phyloP scores from a whole-genome alignment of 768 basidiomycete species.

The Pleurotus cornucopiae region DNA sequence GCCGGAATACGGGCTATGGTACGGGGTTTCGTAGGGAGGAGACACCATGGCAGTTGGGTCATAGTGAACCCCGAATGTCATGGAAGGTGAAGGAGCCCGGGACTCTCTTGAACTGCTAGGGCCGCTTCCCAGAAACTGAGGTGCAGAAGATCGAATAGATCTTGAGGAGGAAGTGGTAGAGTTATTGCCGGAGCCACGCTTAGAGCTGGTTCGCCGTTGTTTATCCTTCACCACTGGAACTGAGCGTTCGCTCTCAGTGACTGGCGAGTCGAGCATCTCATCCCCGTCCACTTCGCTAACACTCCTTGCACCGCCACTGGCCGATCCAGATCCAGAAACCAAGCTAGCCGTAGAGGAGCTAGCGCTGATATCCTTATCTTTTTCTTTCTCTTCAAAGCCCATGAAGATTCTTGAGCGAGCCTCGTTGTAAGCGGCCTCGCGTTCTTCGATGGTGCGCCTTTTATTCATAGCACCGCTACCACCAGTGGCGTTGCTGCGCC shows the following conservation, averaged over 20 bases:
- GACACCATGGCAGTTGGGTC: constrained; percentile 43
- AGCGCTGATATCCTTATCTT: constrained; percentile 69
- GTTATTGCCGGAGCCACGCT: constrained; percentile 34
- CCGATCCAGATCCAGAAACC: constrained; percentile 62
- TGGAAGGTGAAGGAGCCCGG: constrained; percentile 71
- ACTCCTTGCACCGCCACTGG: constrained; percentile 47
- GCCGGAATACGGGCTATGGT: constrained; percentile 24
- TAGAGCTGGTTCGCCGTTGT: constrained; percentile 19
- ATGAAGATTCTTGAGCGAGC: constrained; percentile 85
- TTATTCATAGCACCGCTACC: constrained; percentile 54
- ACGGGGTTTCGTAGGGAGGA: constrained; percentile 46
- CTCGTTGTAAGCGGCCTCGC: constrained; percentile 86
- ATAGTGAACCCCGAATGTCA: constrained; percentile 71
- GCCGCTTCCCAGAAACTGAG: constrained; percentile 44
- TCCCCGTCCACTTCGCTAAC: constrained; percentile 54
- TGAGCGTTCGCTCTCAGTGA: constrained; percentile 83
- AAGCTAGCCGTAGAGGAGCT: constrained; percentile 74
- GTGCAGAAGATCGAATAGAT: constrained; percentile 51
- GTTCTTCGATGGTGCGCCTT: constrained; percentile 76
- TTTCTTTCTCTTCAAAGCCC: constrained; percentile 72
- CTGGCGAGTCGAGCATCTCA: constrained; percentile 65
- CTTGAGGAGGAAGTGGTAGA: constrained; percentile 58
- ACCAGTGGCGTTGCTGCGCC: constrained; percentile 59
- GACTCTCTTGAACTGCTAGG: constrained; percentile 67
- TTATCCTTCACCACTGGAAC: constrained; percentile 50